Conservation (phyloP, 2,329 filamentous ascomycete species). For the Elsinoe arachidis region DNA sequence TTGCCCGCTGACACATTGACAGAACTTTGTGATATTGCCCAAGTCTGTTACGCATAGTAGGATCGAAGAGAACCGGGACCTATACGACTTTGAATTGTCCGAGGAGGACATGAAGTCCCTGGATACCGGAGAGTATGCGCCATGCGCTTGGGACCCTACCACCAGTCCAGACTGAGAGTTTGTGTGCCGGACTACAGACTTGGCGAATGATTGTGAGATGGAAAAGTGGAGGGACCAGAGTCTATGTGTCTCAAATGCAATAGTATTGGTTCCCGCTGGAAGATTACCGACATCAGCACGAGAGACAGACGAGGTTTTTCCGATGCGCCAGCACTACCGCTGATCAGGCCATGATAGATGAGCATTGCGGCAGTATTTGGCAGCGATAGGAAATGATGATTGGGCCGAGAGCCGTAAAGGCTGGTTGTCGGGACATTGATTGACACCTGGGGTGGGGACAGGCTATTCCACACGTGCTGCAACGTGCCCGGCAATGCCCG, state of each 20-base stretch:
- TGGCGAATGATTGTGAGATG: background rate
- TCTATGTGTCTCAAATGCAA: background rate
- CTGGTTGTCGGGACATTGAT: background rate
- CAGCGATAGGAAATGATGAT: background rate
- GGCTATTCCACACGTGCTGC: conserved; percentile 6
- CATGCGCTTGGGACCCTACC: conserved; percentile 53
- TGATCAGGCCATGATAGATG: conserved; percentile 3
- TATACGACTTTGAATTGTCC: conserved; percentile 53
- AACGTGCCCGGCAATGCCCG: conserved; percentile 4
- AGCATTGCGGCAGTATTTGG: background rate
- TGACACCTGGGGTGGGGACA: background rate
- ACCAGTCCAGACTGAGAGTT: conserved; percentile 28
- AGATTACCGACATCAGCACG: background rate
- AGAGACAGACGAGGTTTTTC: conserved; percentile 5
- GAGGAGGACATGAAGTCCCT: conserved; percentile 51
- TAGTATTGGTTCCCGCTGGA: background rate
- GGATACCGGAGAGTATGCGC: conserved; percentile 47
- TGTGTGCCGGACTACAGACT: background rate
- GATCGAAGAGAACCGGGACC: conserved; percentile 51
- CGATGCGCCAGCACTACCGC: conserved; percentile 1
- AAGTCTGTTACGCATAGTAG: conserved; percentile 53
- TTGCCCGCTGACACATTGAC: conserved; percentile 4
- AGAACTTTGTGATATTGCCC: conserved; percentile 54
- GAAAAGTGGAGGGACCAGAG: background rate
- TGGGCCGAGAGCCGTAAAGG: background rate